These are phyloP conservation scores for Termitomyces bulborhizus DNA, from an alignment of 768 basidiomycete species.

Conservation along the genomic window DNA sequence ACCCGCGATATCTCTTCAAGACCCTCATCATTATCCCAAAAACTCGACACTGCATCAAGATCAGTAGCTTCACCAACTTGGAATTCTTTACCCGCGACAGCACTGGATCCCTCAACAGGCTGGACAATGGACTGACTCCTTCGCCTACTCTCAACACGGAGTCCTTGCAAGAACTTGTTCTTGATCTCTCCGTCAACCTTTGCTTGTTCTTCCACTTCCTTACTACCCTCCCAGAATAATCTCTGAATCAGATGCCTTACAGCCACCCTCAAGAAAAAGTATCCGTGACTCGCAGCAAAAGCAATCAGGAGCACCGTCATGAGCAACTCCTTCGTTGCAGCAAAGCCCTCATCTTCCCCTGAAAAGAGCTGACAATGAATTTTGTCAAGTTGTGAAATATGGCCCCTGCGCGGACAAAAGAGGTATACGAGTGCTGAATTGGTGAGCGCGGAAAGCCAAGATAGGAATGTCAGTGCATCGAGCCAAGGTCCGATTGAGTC, in stretches of 20 bases:
- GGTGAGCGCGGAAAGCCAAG: slow-evolving; percentile 85
- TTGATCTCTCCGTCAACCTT: slow-evolving; percentile 44
- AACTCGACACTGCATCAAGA: slow-evolving; percentile 27
- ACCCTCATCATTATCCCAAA: slow-evolving; percentile 74
- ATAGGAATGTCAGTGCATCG: slow-evolving; percentile 77
- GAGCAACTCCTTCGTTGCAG: slow-evolving; percentile 45
- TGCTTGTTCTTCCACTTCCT: slow-evolving; percentile 56
- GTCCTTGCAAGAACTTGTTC: slow-evolving; percentile 28
- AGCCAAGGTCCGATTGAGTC: slow-evolving; percentile 96
- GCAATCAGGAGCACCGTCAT: slow-evolving; percentile 67
- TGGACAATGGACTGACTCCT: slow-evolving; percentile 9
- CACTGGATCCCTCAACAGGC: slow-evolving; percentile 13
- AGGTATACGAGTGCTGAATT: slow-evolving; percentile 90
- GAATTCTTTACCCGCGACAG: neutral
- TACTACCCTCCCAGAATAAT: slow-evolving; percentile 70
- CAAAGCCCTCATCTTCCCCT: slow-evolving; percentile 11
- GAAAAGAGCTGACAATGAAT: slow-evolving; percentile 23
- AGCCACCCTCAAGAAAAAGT: slow-evolving; percentile 54
- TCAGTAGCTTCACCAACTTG: slow-evolving; percentile 12
- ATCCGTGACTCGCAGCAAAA: slow-evolving; percentile 83
- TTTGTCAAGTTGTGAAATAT: slow-evolving; percentile 17
- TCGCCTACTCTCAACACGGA: slow-evolving; percentile 16
- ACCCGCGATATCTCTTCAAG: slow-evolving; percentile 63
- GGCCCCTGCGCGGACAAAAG: slow-evolving; percentile 39
- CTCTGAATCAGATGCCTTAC: slow-evolving; percentile 70